A percentile compares a stretch with the other conserved stretches of the same genome.
Conservation (phyloP, 192 early-diverging fungal species). For the Mortierella claussenii region DNA sequence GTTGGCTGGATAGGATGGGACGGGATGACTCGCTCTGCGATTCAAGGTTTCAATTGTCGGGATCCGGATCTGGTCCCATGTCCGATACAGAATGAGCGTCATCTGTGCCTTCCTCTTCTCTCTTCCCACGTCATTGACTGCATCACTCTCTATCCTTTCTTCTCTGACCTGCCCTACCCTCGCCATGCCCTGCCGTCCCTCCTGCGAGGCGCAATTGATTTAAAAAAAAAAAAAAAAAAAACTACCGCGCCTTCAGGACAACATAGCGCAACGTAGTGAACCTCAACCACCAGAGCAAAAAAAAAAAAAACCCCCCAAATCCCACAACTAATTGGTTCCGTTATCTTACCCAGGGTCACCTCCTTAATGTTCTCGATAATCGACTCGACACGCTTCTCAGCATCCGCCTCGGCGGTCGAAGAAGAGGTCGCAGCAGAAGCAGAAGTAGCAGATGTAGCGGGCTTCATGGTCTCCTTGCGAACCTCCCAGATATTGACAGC, state of each 20-base stretch:
- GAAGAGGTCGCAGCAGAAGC: not conserved
- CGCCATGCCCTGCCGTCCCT: too few relatives aligned
- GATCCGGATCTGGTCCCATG: not conserved
- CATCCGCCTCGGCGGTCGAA: conserved; percentile 15
- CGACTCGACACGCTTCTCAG: conserved; percentile 47
- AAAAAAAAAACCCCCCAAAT: too few relatives aligned
- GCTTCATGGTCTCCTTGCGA: conserved; percentile 47
- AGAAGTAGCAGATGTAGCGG: not conserved
- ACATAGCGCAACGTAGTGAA: too few relatives aligned
- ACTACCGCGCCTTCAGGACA: not conserved
- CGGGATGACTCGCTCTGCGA: too few relatives aligned
- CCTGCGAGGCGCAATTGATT: not conserved
- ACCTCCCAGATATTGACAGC: conserved; percentile 46
- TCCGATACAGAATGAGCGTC: too few relatives aligned
- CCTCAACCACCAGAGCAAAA: too few relatives aligned
- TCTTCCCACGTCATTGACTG: too few relatives aligned
- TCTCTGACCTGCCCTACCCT: too few relatives aligned
- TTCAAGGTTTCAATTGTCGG: conserved; percentile 5
- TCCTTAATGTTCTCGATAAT: conserved; percentile 50
- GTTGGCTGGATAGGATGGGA: too few relatives aligned
- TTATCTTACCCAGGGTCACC: conserved; percentile 48
- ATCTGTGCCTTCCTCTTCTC: too few relatives aligned
- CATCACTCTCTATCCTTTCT: too few relatives aligned
- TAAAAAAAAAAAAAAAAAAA: not conserved
- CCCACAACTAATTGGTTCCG: too few relatives aligned